Base-by-base conservation (phyloP, 495 filamentous ascomycete genomes). In the Cairneyella variabilis region DNA sequence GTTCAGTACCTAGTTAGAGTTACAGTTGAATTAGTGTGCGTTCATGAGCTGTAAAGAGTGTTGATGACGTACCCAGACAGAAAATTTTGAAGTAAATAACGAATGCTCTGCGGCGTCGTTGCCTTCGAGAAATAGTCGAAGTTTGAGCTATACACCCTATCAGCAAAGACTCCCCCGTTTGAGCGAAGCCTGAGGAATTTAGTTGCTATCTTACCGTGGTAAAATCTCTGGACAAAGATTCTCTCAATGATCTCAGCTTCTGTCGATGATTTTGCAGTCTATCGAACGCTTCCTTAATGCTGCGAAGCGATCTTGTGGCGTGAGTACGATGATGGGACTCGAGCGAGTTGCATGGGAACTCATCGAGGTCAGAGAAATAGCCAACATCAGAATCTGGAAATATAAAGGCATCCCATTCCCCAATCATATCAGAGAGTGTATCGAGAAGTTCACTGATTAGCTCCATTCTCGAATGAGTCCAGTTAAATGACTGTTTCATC, bases 51-150 rank as follows among this genome's bases (percentile, higher is more conserved):
- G 18, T 27, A 22, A 45, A 26, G 10, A 10, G 10, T 22, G 18
- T 45, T 21, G 16, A 7, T 12, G 22, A 45, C 23, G 42, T 45
- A 45, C 42, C 42, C 42, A 45, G 9, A 45, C 11, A 6, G 16
- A 27, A 17, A 45, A 45, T 45, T 45, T 45, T 9, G 42, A 21
- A 11, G 42, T 45, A 26, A 27, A 45, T 45, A 17, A 45, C 17
- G 42, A 5, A 23, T 45, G 17, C 22, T 45, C 42, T 26, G 16
- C 10, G 5, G 42, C 42, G 22, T 45, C 42, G 22, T 45, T 45
- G 18, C 42, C 42, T 23, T 45, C 42, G 20, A 45, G 42, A 22
- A 17, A 45, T 22, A 45, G 42, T 4, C 42, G 42, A 45, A 45
- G 42, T 45, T 45, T 45, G 10, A 45, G 42, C 42, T 45, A 45